Base-by-base conservation (phyloP, 2,329 filamentous ascomycete species). In the Ophiosphaerella korrae region DNA sequence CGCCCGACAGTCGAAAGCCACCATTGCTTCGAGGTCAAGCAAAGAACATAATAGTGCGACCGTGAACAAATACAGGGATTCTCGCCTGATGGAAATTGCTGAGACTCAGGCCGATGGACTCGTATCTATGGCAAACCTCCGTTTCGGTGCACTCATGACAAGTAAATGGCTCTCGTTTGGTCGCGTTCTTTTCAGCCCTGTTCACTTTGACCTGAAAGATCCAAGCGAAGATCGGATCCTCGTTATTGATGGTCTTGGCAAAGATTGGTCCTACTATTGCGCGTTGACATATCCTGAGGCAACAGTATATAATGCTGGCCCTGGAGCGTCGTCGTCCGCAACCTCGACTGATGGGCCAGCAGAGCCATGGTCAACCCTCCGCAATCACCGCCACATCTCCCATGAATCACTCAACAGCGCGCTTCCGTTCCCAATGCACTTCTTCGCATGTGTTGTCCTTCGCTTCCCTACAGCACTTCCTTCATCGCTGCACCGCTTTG, bases 101-200 rank as follows among this genome's bases (percentile, higher is more conserved):
- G 73, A 76, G 49, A 65, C 58, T 6, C 67, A 77, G 51, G 63
- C 67, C 2, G 68, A 71, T 38, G 74, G 73, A 1, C 57, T 75
- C 13, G 66, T 70, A 4, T 73, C 85, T 0, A 87, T 88, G 68
- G 88, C 91, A 54, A 91, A 92, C 64, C 81, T 94, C 18, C 82
- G 90, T 2, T 86, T 91, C 13, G 89, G 88, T 4, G 91, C 89
- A 2, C 86, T 94, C 78, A 92, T 90, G 53, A 90, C 92, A 21
- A 92, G 88, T 79, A 92, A 92, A 67, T 94, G 89, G 90, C 82
- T 94, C 21, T 90, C 88, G 0, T 93, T 93, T 68, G 90, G 90
- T 1, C 87, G 91, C 60, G 88, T 93, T 0, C 78, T 94, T 3
- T 92, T 94, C 75, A 92, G 88, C 60, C 89, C 90, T 9, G 85